Conservation (phyloP, 2,329 filamentous ascomycete species). For the Alternaria tenuissima region DNA sequence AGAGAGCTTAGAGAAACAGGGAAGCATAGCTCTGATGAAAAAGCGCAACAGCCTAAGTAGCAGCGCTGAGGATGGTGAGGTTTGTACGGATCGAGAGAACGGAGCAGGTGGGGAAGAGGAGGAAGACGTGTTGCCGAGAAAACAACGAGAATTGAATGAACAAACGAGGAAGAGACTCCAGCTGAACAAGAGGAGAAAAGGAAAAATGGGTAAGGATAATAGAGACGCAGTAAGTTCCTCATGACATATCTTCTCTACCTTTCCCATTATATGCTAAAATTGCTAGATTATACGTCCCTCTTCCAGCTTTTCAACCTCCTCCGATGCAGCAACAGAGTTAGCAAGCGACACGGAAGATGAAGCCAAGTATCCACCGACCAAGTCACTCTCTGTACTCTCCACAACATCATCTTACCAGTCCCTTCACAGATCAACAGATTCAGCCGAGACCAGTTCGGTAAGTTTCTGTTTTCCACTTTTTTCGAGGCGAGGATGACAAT, state of each 20-base stretch:
- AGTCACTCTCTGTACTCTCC: not conserved
- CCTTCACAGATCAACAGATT: not conserved
- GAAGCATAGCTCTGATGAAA: not conserved
- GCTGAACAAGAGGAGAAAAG: not conserved
- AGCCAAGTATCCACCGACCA: not conserved
- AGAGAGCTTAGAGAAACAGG: not conserved
- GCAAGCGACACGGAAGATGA: not conserved
- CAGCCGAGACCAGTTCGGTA: not conserved
- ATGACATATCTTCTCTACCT: not conserved
- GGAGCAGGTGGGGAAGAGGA: not conserved
- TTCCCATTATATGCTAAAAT: not conserved
- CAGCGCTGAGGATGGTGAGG: not conserved
- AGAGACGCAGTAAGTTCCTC: not conserved
- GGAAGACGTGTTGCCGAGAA: constrained; percentile 1
- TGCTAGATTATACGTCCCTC: not conserved
- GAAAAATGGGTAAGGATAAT: not conserved
- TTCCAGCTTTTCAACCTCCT: not conserved
- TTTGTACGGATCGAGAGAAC: no score
- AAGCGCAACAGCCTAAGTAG: not conserved
- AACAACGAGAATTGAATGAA: not conserved
- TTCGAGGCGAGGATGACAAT: not conserved
- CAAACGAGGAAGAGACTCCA: constrained; percentile 1
- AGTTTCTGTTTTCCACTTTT: not conserved
- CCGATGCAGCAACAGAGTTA: not conserved
- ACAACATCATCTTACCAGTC: not conserved